phyloP scores from a whole-genome alignment of 2,329 filamentous ascomycete species.

The Colletotrichum sp. region DNA sequence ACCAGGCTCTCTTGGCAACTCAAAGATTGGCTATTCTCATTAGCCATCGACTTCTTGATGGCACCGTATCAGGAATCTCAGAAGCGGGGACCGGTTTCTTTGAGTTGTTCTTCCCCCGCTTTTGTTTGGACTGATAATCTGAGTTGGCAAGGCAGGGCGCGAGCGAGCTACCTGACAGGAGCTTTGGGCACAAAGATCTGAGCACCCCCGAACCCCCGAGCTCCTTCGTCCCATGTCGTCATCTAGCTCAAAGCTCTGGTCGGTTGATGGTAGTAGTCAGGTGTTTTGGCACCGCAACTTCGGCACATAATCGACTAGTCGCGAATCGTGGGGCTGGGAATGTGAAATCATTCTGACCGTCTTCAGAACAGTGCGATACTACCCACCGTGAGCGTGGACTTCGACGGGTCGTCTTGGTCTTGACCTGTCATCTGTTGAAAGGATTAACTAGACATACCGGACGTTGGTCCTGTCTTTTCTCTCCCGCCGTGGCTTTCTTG shows the following conservation, averaged over 20 bases:
- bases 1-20: not conserved
- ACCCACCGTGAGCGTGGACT: not conserved
- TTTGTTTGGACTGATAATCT: not conserved
- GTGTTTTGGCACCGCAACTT: not conserved
- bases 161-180: not conserved
- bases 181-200: not conserved
- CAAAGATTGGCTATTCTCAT: not conserved
- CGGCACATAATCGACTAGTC: not conserved
- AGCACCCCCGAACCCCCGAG: constrained; percentile 1
- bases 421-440: not conserved
- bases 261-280: not conserved
- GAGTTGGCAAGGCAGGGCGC: not conserved
- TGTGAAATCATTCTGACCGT: not conserved
- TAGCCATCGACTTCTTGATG: not conserved
- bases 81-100: not conserved
- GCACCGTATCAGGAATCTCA: not conserved
- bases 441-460: not conserved
- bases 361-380: not conserved
- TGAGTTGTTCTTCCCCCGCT: not conserved
- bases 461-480: not conserved
- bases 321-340: not conserved
- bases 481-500: too few species aligned
- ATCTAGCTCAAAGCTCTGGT: not conserved
- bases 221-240: constrained; percentile 10
- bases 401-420: not conserved